These are phyloP conservation scores for Scheffersomyces segobiensis DNA, from an alignment of 1,139 yeast genomes.

Conservation along the genomic window DNA sequence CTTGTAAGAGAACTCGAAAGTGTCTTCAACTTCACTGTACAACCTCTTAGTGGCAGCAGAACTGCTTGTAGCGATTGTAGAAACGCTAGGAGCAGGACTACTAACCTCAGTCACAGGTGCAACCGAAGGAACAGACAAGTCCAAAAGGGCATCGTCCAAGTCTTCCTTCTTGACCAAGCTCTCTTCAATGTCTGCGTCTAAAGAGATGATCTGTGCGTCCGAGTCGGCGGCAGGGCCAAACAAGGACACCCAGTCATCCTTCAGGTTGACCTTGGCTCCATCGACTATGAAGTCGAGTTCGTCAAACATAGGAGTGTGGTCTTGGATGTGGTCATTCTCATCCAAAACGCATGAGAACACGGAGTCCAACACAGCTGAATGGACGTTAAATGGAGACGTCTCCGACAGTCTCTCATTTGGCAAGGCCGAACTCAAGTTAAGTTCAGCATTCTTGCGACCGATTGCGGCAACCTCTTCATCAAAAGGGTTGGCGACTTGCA, in stretches of 20 bases:
- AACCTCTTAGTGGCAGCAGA: conserved; percentile 19
- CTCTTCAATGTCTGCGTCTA: conserved; percentile 10
- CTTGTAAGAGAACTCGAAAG: conserved; percentile 22
- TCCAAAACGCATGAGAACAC: conserved; percentile 55
- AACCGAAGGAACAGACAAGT: conserved; percentile 2
- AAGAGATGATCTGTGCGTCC: conserved; percentile 2
- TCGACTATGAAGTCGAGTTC: conserved; percentile 50
- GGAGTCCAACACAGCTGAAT: conserved; percentile 61
- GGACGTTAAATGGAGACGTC: conserved; percentile 51
- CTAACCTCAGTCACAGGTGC: neutral
- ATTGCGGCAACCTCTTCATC: conserved; percentile 5
- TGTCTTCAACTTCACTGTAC: conserved; percentile 31
- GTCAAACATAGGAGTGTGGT: conserved; percentile 67
- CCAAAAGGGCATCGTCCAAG: conserved; percentile 18
- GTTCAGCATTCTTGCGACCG: neutral
- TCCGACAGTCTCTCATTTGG: conserved; percentile 12
- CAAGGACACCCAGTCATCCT: conserved; percentile 64
- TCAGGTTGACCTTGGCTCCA: conserved; percentile 46
- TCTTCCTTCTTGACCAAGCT: conserved; percentile 18
- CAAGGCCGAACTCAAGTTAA: conserved; percentile 7
- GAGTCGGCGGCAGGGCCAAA: conserved; percentile 33
- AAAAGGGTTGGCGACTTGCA: conserved; percentile 5
- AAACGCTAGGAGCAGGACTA: neutral
- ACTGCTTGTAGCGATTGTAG: neutral
- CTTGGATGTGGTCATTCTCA: conserved; percentile 35